Evolutionary conservation across 805 yeast genomes (phyloP).

Genomic region (Schwanniomyces polymorphus): DNA sequence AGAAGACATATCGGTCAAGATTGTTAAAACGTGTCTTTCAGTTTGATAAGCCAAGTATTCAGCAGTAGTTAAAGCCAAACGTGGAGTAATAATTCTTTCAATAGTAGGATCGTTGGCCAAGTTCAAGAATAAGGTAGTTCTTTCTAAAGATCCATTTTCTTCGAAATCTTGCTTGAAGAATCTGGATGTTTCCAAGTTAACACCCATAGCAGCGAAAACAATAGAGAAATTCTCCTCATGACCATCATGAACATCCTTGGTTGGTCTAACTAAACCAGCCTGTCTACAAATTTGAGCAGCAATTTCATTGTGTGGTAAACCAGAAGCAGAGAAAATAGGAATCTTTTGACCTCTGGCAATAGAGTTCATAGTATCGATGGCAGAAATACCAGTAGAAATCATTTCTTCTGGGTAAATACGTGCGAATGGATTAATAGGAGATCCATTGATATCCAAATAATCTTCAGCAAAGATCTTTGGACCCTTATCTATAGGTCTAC

Average conservation of each 20-base stretch:
- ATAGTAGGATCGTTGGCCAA: constrained; percentile 99
- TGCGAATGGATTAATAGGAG: constrained; percentile 97
- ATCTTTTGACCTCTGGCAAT: constrained; percentile 99
- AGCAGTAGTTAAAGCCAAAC: constrained; percentile 97
- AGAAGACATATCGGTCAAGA: constrained; percentile 99
- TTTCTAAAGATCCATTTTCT: constrained; percentile 97
- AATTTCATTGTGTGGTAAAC: constrained; percentile 98
- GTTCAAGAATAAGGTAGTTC: constrained; percentile 94
- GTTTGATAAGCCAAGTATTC: constrained; percentile 99
- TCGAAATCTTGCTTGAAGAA: constrained; percentile 99
- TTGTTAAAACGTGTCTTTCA: constrained; percentile 97
- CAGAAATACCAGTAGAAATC: constrained; percentile 98
- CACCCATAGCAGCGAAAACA: constrained; percentile 99
- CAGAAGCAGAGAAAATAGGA: constrained; percentile 98
- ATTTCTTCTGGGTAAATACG: constrained; percentile 99
- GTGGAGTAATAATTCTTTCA: constrained; percentile 98
- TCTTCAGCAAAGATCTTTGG: constrained; percentile 99
- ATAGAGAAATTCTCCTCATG: constrained; percentile 99
- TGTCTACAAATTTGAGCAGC: constrained; percentile 99
- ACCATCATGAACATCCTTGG: constrained; percentile 99
- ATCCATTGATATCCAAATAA: constrained; percentile 96
- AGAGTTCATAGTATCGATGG: constrained; percentile 98
- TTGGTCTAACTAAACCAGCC: constrained; percentile 98
- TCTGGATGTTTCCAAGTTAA: constrained; percentile 95
- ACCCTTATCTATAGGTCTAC: constrained; percentile 97